Percentiles rank a stretch among this genome's conserved stretches.
Evolutionary conservation across 2,329 filamentous ascomycete genomes (phyloP).

Genomic region (Sporothrix curviconia): DNA sequence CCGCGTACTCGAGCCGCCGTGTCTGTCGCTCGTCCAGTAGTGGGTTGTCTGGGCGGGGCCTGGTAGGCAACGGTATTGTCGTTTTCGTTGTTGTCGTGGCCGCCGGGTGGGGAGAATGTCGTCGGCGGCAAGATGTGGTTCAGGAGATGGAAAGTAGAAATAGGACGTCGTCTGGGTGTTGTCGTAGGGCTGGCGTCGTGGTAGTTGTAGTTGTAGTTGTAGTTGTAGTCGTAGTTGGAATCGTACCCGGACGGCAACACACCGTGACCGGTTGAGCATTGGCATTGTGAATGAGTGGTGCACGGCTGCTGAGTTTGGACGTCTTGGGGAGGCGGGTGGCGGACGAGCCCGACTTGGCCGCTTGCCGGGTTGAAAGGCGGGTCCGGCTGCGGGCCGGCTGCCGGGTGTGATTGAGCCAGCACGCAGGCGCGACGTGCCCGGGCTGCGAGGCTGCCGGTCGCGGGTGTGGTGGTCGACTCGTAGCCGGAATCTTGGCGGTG

Average conservation of each 20-base stretch:
- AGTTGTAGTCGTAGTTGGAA: not conserved
- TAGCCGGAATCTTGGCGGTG: conserved; percentile 54
- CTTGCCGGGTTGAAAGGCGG: conserved; percentile 37
- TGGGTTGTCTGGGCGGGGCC: conserved; percentile 54
- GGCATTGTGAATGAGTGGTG: conserved; percentile 20
- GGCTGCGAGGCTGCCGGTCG: conserved; percentile 28
- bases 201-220: too few species aligned
- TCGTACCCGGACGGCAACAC: conserved; percentile 12
- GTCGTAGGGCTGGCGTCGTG: conserved; percentile 14
- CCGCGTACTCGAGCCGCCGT: conserved; percentile 57
- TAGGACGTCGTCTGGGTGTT: conserved; percentile 32
- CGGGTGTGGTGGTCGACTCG: conserved; percentile 43
- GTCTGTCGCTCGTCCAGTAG: conserved; percentile 62
- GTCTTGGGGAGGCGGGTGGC: conserved; percentile 23
- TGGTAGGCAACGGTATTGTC: conserved; percentile 25
- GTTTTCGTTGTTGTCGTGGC: conserved; percentile 11
- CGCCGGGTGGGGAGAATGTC: not conserved
- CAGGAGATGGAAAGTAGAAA: conserved; percentile 39
- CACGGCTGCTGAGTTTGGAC: conserved; percentile 20
- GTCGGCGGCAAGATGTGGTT: not conserved
- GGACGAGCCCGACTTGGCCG: conserved; percentile 32
- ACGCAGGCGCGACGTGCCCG: conserved; percentile 26
- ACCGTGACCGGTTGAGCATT: conserved; percentile 23
- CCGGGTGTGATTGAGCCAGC: conserved; percentile 13
- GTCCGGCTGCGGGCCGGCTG: conserved; percentile 27